Conservation (phyloP, 208 protist species). For the Porcisia deanei region DNA sequence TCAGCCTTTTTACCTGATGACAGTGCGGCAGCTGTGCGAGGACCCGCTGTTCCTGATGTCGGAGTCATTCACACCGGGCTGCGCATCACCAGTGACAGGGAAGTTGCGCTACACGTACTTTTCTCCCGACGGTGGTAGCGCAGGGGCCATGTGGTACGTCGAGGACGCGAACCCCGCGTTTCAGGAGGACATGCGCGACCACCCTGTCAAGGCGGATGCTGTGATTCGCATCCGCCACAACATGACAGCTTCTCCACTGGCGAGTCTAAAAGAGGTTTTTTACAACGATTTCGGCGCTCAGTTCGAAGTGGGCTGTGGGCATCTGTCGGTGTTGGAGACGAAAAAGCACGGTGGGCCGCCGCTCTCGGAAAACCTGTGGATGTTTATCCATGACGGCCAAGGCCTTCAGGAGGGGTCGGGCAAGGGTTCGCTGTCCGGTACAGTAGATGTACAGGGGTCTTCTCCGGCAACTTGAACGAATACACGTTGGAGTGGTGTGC, state of each 20-base stretch:
- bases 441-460: neutral
- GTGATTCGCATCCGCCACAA: slow-evolving; percentile 77
- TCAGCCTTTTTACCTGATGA: slow-evolving; percentile 87
- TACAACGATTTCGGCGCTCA: slow-evolving; percentile 88
- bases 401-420: slow-evolving; percentile 11
- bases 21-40: slow-evolving; percentile 64
- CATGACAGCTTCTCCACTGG: slow-evolving; percentile 76
- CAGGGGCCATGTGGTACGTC: slow-evolving; percentile 71
- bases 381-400: slow-evolving; percentile 75
- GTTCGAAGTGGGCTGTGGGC: slow-evolving; percentile 75
- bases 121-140: slow-evolving; percentile 72
- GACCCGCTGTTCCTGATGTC: slow-evolving; percentile 81
- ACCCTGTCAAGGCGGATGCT: slow-evolving; percentile 72
- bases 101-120: slow-evolving; percentile 85
- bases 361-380: slow-evolving; percentile 72
- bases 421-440: neutral
- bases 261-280: slow-evolving; percentile 61
- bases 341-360: slow-evolving; percentile 45
- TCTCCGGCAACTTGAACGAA: neutral
- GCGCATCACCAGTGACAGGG: slow-evolving; percentile 63
- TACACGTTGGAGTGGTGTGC: neutral
- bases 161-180: slow-evolving; percentile 80
- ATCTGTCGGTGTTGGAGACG: slow-evolving; percentile 43
- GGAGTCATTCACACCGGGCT: slow-evolving; percentile 58
- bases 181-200: slow-evolving; percentile 85